phyloP scores from a whole-genome alignment of 2,329 filamentous ascomycete genomes.

The Delphinella strobiligena region DNA sequence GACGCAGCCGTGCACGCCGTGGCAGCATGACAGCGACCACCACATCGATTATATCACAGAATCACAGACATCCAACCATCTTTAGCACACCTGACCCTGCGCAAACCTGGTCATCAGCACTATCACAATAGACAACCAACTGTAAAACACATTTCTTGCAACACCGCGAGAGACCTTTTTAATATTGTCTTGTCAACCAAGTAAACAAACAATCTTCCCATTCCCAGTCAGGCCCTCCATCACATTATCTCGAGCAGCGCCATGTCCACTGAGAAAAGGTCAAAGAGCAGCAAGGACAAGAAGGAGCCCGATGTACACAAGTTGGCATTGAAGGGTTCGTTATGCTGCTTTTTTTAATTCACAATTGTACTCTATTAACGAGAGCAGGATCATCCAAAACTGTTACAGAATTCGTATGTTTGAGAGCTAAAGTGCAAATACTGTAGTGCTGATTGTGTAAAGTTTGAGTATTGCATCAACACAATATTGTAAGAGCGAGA shows the following conservation, averaged over 20 bases:
- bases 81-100: no score
- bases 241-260: not conserved
- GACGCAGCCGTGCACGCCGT: not conserved
- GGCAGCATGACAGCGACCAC: no score
- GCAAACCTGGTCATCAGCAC: no score
- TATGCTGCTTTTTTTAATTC: slow-evolving; percentile 8
- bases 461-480: slow-evolving; percentile 98
- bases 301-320: slow-evolving; percentile 83
- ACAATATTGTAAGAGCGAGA: slow-evolving; percentile 65
- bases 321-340: slow-evolving; percentile 69
- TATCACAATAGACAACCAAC: no score
- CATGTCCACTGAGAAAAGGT: slow-evolving; percentile 6
- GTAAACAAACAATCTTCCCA: slow-evolving; percentile 5
- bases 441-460: slow-evolving; percentile 11
- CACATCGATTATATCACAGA: no score
- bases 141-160: no score
- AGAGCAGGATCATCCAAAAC: slow-evolving; percentile 63
- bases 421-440: not conserved
- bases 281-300: slow-evolving; percentile 27
- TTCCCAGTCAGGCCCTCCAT: not conserved
- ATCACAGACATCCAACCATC: not conserved
- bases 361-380: no score
- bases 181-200: not conserved
- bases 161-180: no score
- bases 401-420: slow-evolving; percentile 84